phyloP scores from a whole-genome alignment of 805 yeast species.

The Saturnispora besseyi region DNA sequence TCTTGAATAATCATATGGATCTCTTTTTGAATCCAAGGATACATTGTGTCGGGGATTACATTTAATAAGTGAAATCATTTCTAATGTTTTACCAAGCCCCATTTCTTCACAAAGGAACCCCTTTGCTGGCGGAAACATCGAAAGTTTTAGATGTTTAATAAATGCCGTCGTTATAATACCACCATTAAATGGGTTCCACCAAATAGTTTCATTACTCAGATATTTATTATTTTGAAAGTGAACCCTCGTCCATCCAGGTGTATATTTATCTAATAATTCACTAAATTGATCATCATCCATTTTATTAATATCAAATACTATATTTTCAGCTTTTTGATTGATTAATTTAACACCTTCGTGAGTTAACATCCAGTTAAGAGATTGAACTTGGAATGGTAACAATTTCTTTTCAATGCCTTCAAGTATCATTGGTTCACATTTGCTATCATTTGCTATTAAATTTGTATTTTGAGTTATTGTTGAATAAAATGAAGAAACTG shows the following conservation, averaged over 20 bases:
- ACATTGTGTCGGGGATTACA: slow-evolving; percentile 45
- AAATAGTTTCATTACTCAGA: slow-evolving; percentile 16
- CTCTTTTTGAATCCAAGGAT: slow-evolving; percentile 23
- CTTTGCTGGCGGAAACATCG: slow-evolving; percentile 28
- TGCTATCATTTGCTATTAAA: slow-evolving; percentile 9
- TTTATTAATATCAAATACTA: neutral
- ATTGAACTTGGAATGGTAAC: slow-evolving; percentile 40
- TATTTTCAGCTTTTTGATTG: slow-evolving; percentile 15
- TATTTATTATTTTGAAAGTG: neutral
- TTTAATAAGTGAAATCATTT: slow-evolving; percentile 56
- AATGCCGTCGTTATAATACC: slow-evolving; percentile 32
- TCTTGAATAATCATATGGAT: slow-evolving; percentile 34
- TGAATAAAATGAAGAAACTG: slow-evolving; percentile 37
- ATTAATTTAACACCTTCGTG: slow-evolving; percentile 35
- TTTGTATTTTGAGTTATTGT: slow-evolving; percentile 39
- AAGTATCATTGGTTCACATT: slow-evolving; percentile 2
- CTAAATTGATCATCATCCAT: slow-evolving; percentile 22
- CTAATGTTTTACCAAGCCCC: slow-evolving; percentile 96
- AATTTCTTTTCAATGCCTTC: slow-evolving; percentile 19
- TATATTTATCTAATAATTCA: slow-evolving; percentile 31
- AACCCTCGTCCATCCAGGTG: slow-evolving; percentile 46
- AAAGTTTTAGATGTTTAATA: slow-evolving; percentile 21
- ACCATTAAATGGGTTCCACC: slow-evolving; percentile 46
- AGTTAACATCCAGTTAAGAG: slow-evolving; percentile 48
- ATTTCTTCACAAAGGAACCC: slow-evolving; percentile 89